Conservation (phyloP, 1,139 yeast genomes). For the Yamadazyma friedrichii region DNA sequence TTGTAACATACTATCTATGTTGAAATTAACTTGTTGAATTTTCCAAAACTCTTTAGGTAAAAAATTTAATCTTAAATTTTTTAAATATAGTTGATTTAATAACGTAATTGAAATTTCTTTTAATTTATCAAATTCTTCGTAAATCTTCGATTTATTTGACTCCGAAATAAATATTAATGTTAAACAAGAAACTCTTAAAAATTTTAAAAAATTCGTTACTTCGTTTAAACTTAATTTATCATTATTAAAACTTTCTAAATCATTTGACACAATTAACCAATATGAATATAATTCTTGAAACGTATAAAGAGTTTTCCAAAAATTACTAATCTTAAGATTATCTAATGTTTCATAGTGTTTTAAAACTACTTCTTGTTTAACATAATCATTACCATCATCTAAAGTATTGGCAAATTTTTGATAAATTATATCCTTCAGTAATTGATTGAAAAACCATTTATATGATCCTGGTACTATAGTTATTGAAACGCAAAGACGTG, state of each 20-base stretch:
- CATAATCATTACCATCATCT: slow-evolving; percentile 20
- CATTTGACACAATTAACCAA: slow-evolving; percentile 65
- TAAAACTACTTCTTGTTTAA: slow-evolving; percentile 15
- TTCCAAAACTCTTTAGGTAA: slow-evolving; percentile 60
- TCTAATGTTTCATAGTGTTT: slow-evolving; percentile 12
- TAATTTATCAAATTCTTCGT: slow-evolving; percentile 23
- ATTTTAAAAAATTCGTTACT: slow-evolving; percentile 44
- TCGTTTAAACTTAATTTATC: slow-evolving; percentile 47
- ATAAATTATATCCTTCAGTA: slow-evolving; percentile 21
- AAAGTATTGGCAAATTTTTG: slow-evolving; percentile 10
- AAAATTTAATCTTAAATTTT: slow-evolving; percentile 66
- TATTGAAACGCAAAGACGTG: slow-evolving; percentile 34
- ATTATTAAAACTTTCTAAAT: slow-evolving; percentile 53
- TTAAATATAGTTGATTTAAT: slow-evolving; percentile 64
- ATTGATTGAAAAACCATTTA: slow-evolving; percentile 25
- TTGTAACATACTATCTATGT: slow-evolving; percentile 30
- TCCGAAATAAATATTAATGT: slow-evolving; percentile 45
- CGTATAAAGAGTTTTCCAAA: slow-evolving; percentile 35
- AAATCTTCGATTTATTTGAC: slow-evolving; percentile 6
- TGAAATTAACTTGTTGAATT: slow-evolving; percentile 26
- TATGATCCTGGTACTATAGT: slow-evolving; percentile 37
- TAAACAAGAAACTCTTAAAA: slow-evolving; percentile 57
- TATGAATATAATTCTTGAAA: slow-evolving; percentile 44
- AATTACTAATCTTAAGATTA: slow-evolving; percentile 14
- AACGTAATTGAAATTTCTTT: slow-evolving; percentile 47